Conservation (phyloP, 768 basidiomycete species). For the Lenzites betulinus region DNA sequence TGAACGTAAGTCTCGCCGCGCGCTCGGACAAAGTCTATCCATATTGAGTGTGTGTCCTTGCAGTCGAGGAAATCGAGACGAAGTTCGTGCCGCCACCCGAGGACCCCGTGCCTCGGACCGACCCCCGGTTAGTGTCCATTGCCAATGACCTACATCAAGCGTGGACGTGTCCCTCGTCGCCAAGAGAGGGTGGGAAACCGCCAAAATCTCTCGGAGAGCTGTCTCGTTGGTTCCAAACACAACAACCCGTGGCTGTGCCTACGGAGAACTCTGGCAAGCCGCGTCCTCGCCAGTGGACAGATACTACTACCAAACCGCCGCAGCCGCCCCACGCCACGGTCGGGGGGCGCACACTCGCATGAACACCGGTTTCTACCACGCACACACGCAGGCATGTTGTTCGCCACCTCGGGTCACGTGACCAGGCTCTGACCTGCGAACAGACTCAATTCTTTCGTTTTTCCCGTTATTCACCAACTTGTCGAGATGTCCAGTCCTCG, state of each 20-base stretch:
- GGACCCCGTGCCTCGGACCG: not conserved
- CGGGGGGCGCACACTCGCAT: not conserved
- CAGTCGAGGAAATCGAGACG: not conserved
- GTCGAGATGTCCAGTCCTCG: slow-evolving; percentile 4
- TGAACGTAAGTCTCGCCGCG: not conserved
- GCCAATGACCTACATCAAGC: not conserved
- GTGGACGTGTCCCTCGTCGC: not conserved
- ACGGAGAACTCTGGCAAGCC: not conserved
- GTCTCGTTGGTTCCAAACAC: slow-evolving; percentile 1
- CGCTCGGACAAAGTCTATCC: not conserved
- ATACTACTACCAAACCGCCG: not conserved
- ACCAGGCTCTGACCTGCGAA: not conserved
- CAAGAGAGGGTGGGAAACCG: not conserved
- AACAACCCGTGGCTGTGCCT: not conserved
- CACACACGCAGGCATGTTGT: not conserved
- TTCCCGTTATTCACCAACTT: not conserved
- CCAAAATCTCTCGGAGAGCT: slow-evolving; percentile 7
- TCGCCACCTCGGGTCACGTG: not conserved
- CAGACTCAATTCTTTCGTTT: not conserved
- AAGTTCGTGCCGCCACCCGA: not conserved
- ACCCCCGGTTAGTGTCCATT: not conserved
- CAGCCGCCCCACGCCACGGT: not conserved
- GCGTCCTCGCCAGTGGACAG: not conserved
- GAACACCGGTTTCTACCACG: not conserved
- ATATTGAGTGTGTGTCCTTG: not conserved